Evolutionary conservation across 208 protist species (phyloP).

Genomic region (Leishmania arabica): DNA sequence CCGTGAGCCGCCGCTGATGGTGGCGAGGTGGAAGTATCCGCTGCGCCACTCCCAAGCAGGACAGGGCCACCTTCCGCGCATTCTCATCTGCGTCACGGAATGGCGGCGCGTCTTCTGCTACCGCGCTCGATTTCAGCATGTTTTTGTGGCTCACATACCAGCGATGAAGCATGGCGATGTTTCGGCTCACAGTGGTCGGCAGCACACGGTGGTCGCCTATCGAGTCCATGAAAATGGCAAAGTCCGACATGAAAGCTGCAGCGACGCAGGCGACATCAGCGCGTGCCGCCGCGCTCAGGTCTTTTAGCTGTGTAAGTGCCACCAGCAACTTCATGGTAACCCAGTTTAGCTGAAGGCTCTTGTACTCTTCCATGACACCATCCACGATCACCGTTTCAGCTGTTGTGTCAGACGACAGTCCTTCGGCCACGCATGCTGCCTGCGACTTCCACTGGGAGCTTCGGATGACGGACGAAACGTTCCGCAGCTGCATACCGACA

Average conservation of each 20-base stretch:
- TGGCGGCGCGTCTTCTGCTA: background rate
- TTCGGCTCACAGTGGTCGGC: background rate
- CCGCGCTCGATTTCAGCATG: background rate
- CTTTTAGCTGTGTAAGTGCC: background rate
- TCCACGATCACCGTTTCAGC: background rate
- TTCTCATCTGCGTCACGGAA: background rate
- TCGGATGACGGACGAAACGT: background rate
- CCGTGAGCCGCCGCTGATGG: background rate
- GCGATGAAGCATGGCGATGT: background rate
- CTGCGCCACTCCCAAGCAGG: background rate
- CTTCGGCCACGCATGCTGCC: no score
- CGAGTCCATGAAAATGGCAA: background rate
- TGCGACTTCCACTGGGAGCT: background rate
- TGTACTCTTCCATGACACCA: background rate
- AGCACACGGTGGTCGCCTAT: background rate
- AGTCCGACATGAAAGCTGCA: background rate
- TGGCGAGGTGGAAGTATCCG: background rate
- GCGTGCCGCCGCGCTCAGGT: background rate
- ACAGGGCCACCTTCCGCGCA: background rate
- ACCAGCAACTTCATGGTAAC: background rate
- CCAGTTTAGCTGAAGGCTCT: constrained; percentile 3
- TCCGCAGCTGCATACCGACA: background rate
- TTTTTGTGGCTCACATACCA: background rate
- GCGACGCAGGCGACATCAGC: background rate
- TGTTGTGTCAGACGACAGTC: background rate